Conservation (phyloP, 306 rosid species). For the Lotus japonicus region DNA sequence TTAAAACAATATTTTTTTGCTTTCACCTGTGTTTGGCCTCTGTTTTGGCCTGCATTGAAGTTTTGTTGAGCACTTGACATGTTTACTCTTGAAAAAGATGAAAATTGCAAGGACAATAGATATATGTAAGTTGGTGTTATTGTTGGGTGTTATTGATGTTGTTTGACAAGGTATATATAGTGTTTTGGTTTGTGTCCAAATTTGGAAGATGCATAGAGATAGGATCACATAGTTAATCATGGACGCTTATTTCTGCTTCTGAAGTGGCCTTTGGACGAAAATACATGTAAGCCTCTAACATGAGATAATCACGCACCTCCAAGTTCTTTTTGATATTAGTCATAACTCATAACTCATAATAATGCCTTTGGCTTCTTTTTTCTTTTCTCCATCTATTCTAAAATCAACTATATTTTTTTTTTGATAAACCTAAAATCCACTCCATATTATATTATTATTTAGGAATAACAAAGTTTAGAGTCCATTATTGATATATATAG, state of each 20-base stretch:
- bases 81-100: background rate
- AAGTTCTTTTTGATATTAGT: too few relatives aligned
- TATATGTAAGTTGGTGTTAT: background rate
- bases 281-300: background rate
- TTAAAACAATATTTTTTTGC: background rate
- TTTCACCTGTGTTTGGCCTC: slow-evolving; percentile 22
- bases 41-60: slow-evolving; percentile 35
- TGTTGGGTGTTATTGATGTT: background rate
- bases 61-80: slow-evolving; percentile 55
- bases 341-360: too few relatives aligned
- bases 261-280: slow-evolving; percentile 17
- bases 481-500: too few relatives aligned
- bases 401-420: too few relatives aligned
- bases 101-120: background rate
- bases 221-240: background rate
- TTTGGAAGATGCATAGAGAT: background rate
- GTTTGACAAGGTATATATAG: slow-evolving; percentile 3
- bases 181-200: background rate
- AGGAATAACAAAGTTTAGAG: too few relatives aligned
- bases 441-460: too few relatives aligned
- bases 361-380: too few relatives aligned
- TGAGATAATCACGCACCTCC: slow-evolving; percentile 1
- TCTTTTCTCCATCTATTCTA: too few relatives aligned
- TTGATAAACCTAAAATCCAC: too few relatives aligned
- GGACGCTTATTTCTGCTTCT: slow-evolving; percentile 25